Percentiles rank a stretch among this genome's conserved stretches.
Evolutionary conservation across 2,329 filamentous ascomycete species (phyloP).

Genomic region (Beauveria pseudobassiana): DNA sequence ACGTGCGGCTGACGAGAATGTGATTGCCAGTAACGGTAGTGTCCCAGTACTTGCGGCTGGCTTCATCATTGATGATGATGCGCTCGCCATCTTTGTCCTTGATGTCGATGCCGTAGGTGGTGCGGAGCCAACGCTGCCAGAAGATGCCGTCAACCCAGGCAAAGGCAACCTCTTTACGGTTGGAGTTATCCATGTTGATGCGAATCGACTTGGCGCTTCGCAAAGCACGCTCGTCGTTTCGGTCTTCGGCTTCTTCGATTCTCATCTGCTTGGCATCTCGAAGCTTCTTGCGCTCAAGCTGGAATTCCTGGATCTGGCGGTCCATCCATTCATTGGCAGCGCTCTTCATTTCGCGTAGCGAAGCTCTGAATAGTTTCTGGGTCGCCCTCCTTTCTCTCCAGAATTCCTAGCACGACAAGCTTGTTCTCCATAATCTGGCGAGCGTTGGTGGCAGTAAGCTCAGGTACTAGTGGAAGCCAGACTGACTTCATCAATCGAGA

Average conservation of each 20-base stretch:
- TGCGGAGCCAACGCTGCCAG: constrained; percentile 94
- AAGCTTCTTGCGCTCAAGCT: constrained; percentile 86
- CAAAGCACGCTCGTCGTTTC: constrained; percentile 79
- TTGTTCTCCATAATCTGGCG: constrained; percentile 92
- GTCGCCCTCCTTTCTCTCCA: constrained; percentile 62
- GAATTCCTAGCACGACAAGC: constrained; percentile 85
- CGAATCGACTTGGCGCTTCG: constrained; percentile 82
- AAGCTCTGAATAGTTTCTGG: constrained; percentile 68
- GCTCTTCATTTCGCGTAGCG: constrained; percentile 86
- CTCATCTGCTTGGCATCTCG: constrained; percentile 90
- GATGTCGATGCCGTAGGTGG: constrained; percentile 89
- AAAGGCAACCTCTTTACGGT: constrained; percentile 84
- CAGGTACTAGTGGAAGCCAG: constrained; percentile 92
- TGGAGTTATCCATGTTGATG: constrained; percentile 82
- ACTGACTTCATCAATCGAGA: constrained; percentile 87
- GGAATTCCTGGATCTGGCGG: constrained; percentile 84
- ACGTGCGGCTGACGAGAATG: constrained; percentile 82
- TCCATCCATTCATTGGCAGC: constrained; percentile 98
- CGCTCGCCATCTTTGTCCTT: constrained; percentile 78
- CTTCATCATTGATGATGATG: constrained; percentile 81
- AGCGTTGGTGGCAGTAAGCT: constrained; percentile 85
- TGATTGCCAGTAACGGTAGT: constrained; percentile 79
- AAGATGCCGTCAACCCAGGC: constrained; percentile 97
- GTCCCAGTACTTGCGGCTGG: constrained; percentile 96
- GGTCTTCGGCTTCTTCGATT: constrained; percentile 93